phyloP scores from a whole-genome alignment of 768 basidiomycete species.

The Melanogaster broomeanus region DNA sequence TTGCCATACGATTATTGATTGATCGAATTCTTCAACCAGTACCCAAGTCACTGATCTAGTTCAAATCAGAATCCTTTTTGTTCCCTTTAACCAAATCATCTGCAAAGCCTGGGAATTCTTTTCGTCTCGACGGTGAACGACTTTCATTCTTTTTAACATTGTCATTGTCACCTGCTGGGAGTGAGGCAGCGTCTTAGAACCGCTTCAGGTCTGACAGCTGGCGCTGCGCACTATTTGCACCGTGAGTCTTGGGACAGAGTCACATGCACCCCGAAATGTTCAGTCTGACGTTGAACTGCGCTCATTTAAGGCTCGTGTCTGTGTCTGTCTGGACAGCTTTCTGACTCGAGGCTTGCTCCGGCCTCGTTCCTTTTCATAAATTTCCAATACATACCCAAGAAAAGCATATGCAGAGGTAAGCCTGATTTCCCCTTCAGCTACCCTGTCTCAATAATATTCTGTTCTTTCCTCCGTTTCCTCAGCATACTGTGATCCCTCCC shows the following conservation, averaged over 20 bases:
- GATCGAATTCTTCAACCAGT: no score
- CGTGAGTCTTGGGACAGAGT: no score
- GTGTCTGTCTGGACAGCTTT: conserved; percentile 8
- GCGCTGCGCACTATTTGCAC: not conserved
- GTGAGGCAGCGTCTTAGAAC: no score
- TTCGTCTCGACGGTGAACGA: conserved; percentile 2
- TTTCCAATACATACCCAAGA: not conserved
- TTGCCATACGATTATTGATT: no score
- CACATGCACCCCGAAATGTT: no score
- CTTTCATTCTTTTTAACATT: not conserved
- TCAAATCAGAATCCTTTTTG: not conserved
- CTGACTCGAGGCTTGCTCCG: not conserved
- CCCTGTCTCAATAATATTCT: not conserved
- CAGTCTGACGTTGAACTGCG: no score
- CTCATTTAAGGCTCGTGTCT: no score
- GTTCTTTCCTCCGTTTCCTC: not conserved
- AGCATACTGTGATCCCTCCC: conserved; percentile 12
- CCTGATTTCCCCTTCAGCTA: not conserved
- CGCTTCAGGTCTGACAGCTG: not conserved
- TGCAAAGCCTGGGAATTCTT: not conserved
- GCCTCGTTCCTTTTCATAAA: not conserved
- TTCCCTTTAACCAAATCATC: not conserved
- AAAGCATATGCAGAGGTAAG: conserved; percentile 20
- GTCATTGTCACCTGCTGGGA: no score
- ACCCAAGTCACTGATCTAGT: no score